phyloP scores from a whole-genome alignment of 208 protist genomes.

The Angomonas deanei region DNA sequence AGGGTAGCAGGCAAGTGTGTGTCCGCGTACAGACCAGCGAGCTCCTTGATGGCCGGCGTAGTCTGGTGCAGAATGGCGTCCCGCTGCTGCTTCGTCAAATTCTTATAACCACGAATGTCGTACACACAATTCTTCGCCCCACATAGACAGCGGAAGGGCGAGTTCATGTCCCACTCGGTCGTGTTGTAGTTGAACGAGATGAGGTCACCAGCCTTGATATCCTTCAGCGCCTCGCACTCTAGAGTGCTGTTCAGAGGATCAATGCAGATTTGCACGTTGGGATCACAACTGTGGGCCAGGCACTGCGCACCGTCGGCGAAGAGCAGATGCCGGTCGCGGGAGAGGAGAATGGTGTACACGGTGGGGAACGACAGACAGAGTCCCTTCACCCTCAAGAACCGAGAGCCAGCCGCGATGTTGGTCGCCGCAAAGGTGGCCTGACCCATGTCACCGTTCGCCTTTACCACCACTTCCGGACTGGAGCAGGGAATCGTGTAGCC shows the following conservation, averaged over 20 bases:
- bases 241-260: constrained; percentile 59
- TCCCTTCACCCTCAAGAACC: constrained; percentile 56
- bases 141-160: constrained; percentile 72
- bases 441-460: constrained; percentile 48
- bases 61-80: constrained; percentile 27
- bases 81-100: constrained; percentile 52
- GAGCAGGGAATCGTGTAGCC: constrained; percentile 38
- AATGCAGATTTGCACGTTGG: constrained; percentile 63
- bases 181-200: constrained; percentile 81
- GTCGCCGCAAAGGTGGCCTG: constrained; percentile 48
- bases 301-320: constrained; percentile 68
- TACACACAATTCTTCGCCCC: constrained; percentile 43
- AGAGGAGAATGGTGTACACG: constrained; percentile 63
- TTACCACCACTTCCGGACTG: constrained; percentile 43
- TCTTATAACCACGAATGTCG: constrained; percentile 74
- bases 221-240: constrained; percentile 65
- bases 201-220: constrained; percentile 55
- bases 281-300: constrained; percentile 79
- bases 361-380: constrained; percentile 65
- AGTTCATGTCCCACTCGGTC: constrained; percentile 78
- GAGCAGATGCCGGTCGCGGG: constrained; percentile 58
- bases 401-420: constrained; percentile 39
- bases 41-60: constrained; percentile 51
- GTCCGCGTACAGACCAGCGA: constrained; percentile 26
- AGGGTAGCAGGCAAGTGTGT: constrained; percentile 39